A percentile compares a stretch with the other conserved stretches of the same genome.
phyloP scores from a whole-genome alignment of 2,329 filamentous ascomycete genomes.

The Hypoxylon rubiginosum region DNA sequence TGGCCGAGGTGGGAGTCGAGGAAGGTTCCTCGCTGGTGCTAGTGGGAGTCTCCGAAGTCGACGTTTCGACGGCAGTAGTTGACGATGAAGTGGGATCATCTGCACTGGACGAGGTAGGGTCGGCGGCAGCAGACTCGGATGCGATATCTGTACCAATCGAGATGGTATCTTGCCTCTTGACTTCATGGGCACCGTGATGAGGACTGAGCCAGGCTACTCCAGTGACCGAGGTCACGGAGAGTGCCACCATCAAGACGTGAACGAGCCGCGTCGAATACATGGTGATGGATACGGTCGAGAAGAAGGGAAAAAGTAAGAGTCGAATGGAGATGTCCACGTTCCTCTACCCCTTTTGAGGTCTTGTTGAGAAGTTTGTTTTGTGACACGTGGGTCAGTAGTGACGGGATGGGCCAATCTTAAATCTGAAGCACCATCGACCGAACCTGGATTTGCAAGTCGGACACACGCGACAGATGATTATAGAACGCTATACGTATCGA shows the following conservation, averaged over 20 bases:
- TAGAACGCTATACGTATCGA: conserved; percentile 1
- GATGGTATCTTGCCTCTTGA: conserved; percentile 37
- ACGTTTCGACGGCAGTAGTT: conserved; percentile 5
- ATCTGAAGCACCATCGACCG: conserved; percentile 26
- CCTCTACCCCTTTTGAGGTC: conserved; percentile 31
- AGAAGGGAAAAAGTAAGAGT: conserved; percentile 19
- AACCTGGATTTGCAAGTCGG: conserved; percentile 22
- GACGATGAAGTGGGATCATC: conserved; percentile 15
- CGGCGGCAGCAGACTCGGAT: conserved; percentile 2
- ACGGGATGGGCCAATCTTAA: conserved; percentile 34
- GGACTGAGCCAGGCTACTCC: conserved; percentile 58
- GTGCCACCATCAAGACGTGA: conserved; percentile 63
- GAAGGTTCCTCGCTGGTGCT: conserved; percentile 16
- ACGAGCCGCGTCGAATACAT: conserved; percentile 65
- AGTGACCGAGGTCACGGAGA: conserved; percentile 61
- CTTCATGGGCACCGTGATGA: conserved; percentile 43
- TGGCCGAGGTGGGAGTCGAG: conserved; percentile 18
- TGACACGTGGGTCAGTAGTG: conserved; percentile 34
- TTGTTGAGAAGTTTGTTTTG: conserved; percentile 20
- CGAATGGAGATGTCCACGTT: conserved; percentile 25
- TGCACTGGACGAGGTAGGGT: conserved; percentile 16
- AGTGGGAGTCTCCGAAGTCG: conserved; percentile 11
- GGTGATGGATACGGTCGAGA: conserved; percentile 38
- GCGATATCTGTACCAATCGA: conserved; percentile 10
- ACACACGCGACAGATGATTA: conserved; percentile 31